Base-by-base conservation (phyloP, 2,329 filamentous ascomycete species). In the Neonectria faginata region DNA sequence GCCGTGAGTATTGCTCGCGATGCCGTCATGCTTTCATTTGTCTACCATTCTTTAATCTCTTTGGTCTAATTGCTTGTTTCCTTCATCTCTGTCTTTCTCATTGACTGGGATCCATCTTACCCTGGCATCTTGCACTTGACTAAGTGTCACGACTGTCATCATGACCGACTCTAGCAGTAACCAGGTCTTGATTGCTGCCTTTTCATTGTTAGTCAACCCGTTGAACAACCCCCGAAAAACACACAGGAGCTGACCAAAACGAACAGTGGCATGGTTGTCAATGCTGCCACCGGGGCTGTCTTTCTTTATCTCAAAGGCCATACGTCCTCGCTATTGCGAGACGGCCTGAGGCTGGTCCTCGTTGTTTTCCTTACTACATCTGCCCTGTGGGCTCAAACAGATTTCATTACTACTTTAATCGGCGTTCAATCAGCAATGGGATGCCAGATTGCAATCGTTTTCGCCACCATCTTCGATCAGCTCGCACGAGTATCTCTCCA, bases 341-440 rank as follows among this genome's bases (percentile, higher is more conserved):
- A 88, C 79, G 84, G 85, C 79, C 82, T 84, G 85, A 88, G 86
- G 86, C 86, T 89, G 86, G 86, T 83, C 85, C 86, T 89, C 85
- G 78, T 83, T 73, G 76, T 79, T 68, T 88, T 88, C 74, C 81
- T 88, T 72, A 65, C 81, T 27, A 79, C 82, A 62, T 80, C 84
- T 31, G 81, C 82, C 68, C 78, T 86, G 53, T 89, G 87, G 87
- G 85, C 85, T 51, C 76, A 84, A 44, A 74, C 81, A 65, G 82
- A 82, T 61, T 88, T 89, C 66, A 76, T 84, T 59, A 77, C 84
- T 29, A 83, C 83, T 25, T 73, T 86, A 57, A 79, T 87, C 74
- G 77, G 83, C 66, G 73, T 80, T 36, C 75, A 74, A 33, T 81
- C 82, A 33, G 64, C 77, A 18, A 75, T 79, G 16, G 77, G 79